Base-by-base conservation (phyloP, 495 filamentous ascomycete species). In the Penicillium cosmopolitanum region DNA sequence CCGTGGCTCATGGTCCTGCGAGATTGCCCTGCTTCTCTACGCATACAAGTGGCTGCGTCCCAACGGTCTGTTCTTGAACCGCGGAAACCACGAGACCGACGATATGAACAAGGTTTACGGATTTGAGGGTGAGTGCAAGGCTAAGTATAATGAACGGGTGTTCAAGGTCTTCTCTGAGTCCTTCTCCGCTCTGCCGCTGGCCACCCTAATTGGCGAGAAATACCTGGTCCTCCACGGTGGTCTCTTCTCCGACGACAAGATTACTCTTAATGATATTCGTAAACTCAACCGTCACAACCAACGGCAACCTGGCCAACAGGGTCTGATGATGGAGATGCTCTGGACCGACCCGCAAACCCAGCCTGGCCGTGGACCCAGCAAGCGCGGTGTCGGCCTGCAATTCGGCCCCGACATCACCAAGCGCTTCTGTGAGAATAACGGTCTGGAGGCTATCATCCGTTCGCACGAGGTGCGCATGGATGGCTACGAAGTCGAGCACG, bases 311-410 rank as follows among this genome's bases (percentile, higher is more conserved):
- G 96, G 96, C 21, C 95, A 98, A 71, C 73, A 87, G 46, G 95
- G 95, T 33, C 77, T 99, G 65, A 99, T 99, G 95, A 98, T 99
- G 95, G 95, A 99, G 74, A 99, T 99, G 96, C 85, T 99, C 18
- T 99, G 95, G 95, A 98, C 95, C 1, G 95, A 99, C 69, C 95
- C 95, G 12, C 95, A 98, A 70, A 78, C 87, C 0, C 79, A 85
- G 60, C 90, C 90, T 48, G 95, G 95, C 25, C 85, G 95, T 53
- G 91, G 93, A 9, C 96, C 94, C 19, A 96, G 91, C 80, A 99
- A 99, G 82, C 86, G 95, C 69, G 95, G 95, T 56, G 93, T 99
- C 23, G 95, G 95, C 50, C 82, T 98, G 75, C 92, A 96, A 69
- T 99, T 99, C 66, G 95, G 95, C 3, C 95, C 95, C 0, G 95